These are phyloP conservation scores for Globisporangium spiculum DNA, from an alignment of 352 stramenopile genomes.

Conservation along the genomic window DNA sequence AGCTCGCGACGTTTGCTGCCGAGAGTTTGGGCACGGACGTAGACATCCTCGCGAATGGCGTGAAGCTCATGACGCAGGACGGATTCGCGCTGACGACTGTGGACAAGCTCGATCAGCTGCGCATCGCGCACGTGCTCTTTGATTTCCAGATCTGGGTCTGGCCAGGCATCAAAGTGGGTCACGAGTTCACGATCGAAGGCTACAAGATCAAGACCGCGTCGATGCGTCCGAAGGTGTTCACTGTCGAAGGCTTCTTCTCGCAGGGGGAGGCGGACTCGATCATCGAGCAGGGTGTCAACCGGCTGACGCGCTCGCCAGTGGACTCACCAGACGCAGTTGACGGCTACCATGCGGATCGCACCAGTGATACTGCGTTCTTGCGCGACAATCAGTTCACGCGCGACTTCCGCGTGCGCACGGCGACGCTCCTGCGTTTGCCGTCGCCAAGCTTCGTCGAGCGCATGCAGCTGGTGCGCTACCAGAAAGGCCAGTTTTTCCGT, in stretches of 20 bases:
- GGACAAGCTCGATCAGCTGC: constrained; percentile 30
- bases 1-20: constrained; percentile 39
- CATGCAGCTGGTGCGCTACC: constrained; percentile 69
- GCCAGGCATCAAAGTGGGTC: constrained; percentile 66
- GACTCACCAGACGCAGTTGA: constrained; percentile 53
- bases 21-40: constrained; percentile 40
- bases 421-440: constrained; percentile 45
- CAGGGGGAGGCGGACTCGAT: constrained; percentile 54
- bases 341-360: constrained; percentile 60
- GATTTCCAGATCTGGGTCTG: constrained; percentile 76
- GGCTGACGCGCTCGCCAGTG: constrained; percentile 52
- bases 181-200: constrained; percentile 48
- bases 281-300: constrained; percentile 43
- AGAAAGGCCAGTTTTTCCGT: constrained; percentile 69
- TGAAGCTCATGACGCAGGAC: constrained; percentile 58
- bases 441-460: constrained; percentile 48
- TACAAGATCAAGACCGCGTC: constrained; percentile 59
- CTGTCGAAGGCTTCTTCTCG: constrained; percentile 59
- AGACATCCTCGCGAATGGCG: constrained; percentile 44
- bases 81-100: constrained; percentile 41
- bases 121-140: constrained; percentile 64
- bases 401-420: constrained; percentile 48
- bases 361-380: constrained; percentile 70
- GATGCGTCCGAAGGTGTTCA: constrained; percentile 61
- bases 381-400: constrained; percentile 62